Evolutionary conservation across 1,139 yeast genomes (phyloP), one percentile per base, ranked within the genome.

Genomic region (Suhomyces panamericanus): DNA sequence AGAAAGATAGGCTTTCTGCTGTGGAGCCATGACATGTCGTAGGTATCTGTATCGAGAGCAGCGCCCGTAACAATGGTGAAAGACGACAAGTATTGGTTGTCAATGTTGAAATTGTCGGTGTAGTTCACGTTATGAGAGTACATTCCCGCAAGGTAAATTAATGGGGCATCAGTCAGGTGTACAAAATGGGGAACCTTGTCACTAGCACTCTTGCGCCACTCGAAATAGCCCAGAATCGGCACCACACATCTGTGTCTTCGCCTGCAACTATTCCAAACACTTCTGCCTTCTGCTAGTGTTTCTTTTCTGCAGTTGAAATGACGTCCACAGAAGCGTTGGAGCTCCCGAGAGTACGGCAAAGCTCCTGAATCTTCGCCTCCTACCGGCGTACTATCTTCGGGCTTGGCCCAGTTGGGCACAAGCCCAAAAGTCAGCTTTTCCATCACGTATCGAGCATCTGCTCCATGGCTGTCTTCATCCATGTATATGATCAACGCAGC

Each of bases 211-310:
- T 68, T 68, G 27, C 57, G 63, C 97, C 97, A 90, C 62, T 90
- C 98, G 58, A 79, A 90, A 62, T 90, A 91, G 0, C 97, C 97
- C 55, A 80, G 79, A 34, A 87, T 77, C 0, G 96, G 91, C 0
- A 89, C 79, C 1, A 84, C 83, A 59, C 96, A 90, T 33, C 88
- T 61, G 6, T 54, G 51, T 14, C 62, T 56, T 14, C 65, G 63
- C 27, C 71, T 60, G 8, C 69, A 61, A 11, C 76, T 55, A 22
- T 65, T 70, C 90, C 91, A 85, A 27, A 81, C 62, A 28, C 70
- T 64, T 32, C 70, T 66, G 1, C 63, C 63, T 27, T 68, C 66
- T 0, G 64, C 63, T 10, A 86, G 55, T 1, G 81, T 72, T 51
- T 86, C 95, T 40, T 66, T 64, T 34, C 89, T 65, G 20, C 93